Evolutionary conservation across 1,284 basidiomycete genomes (phyloP).

Genomic region (Bjerkandera adusta): DNA sequence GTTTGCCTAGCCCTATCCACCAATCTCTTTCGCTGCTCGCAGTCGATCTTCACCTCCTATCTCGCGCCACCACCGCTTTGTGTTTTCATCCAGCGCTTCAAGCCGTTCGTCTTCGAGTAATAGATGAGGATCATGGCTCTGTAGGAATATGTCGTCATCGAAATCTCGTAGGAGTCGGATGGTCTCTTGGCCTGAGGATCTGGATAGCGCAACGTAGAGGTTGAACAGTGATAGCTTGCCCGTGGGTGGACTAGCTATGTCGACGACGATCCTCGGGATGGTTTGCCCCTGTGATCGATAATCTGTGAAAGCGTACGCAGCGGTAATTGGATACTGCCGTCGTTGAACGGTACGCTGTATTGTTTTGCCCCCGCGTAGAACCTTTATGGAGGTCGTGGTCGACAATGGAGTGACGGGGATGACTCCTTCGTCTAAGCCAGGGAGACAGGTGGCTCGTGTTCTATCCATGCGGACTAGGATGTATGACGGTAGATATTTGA

Average conservation of each 20-base stretch:
- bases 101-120: conserved; percentile 1
- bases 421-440: conserved; percentile 25
- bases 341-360: conserved; percentile 1
- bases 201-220: conserved; percentile 33
- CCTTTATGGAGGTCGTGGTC: not conserved
- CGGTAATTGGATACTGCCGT: conserved; percentile 28
- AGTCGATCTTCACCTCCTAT: not conserved
- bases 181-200: conserved; percentile 26
- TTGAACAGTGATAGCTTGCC: conserved; percentile 28
- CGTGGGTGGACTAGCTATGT: conserved; percentile 28
- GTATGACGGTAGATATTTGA: conserved; percentile 32
- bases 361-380: not conserved
- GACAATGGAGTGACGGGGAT: no score
- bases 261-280: conserved; percentile 26
- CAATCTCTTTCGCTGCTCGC: not conserved
- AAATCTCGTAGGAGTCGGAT: conserved; percentile 25
- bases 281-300: conserved; percentile 34
- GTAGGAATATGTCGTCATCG: not conserved
- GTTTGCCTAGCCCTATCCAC: no score
- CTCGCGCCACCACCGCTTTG: not conserved
- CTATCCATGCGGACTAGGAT: conserved; percentile 33
- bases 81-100: not conserved
- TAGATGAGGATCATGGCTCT: not conserved
- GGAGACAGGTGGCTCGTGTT: conserved; percentile 22
- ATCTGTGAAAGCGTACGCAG: conserved; percentile 34